These are phyloP conservation scores for Penicillium macrosclerotiorum DNA, from an alignment of 495 filamentous ascomycete genomes.

Conservation along the genomic window DNA sequence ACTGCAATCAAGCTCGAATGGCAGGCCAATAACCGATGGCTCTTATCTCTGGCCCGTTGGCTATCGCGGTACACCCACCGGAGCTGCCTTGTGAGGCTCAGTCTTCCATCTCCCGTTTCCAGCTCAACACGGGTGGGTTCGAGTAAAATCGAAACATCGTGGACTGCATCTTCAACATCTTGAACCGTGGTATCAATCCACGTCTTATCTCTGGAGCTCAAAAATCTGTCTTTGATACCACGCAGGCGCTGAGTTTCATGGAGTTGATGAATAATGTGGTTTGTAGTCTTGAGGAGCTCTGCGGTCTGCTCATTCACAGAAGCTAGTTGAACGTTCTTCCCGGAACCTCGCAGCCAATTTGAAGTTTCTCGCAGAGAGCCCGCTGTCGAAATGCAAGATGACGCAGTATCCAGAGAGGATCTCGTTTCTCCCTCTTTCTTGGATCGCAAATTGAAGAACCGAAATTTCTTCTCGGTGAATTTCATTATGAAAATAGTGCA, in stretches of 20 bases:
- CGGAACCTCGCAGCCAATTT: neutral
- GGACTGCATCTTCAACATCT: constrained; percentile 20
- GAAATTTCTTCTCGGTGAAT: neutral
- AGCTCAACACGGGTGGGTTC: constrained; percentile 20
- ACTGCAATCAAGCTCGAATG: constrained; percentile 24
- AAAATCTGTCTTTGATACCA: constrained; percentile 8
- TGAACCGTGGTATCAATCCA: constrained; percentile 24
- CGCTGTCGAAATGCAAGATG: neutral
- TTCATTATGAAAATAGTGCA: too few relatives aligned
- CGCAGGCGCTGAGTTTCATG: constrained; percentile 23
- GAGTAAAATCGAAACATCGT: constrained; percentile 16
- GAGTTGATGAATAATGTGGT: constrained; percentile 20
- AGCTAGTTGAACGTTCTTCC: neutral
- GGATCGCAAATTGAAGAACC: neutral
- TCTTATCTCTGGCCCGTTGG: constrained; percentile 21
- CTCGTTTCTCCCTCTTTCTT: neutral
- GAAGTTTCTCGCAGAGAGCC: neutral
- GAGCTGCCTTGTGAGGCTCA: constrained; percentile 18
- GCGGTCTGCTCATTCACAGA: constrained; percentile 20
- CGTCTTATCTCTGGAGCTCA: constrained; percentile 13
- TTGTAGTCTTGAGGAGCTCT: constrained; percentile 22
- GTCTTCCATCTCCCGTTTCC: constrained; percentile 10
- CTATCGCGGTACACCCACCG: constrained; percentile 26
- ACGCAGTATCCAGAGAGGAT: neutral
- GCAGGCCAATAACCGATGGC: constrained; percentile 16